Conservation (phyloP, 805 yeast genomes). For the Sugiyamaella mastotermitis region DNA sequence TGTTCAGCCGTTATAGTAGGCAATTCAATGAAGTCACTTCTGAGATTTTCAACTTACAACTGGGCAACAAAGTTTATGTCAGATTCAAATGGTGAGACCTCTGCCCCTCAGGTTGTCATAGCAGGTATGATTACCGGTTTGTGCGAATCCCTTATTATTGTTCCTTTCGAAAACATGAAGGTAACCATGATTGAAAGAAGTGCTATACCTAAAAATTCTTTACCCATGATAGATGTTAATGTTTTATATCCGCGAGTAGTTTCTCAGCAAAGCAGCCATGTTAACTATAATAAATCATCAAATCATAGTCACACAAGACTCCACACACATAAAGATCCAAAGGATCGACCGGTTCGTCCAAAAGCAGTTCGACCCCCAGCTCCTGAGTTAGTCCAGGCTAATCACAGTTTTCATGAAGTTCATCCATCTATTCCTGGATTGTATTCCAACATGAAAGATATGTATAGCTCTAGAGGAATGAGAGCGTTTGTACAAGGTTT, state of each 20-base stretch:
- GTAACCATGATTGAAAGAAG: conserved; percentile 24
- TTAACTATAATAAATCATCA: not conserved
- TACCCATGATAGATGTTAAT: conserved; percentile 9
- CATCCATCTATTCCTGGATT: conserved; percentile 22
- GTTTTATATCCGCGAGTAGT: not conserved
- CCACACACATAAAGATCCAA: conserved; percentile 1
- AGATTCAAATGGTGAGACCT: conserved; percentile 43
- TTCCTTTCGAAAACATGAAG: conserved; percentile 70
- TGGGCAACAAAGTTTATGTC: conserved; percentile 65
- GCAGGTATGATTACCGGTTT: conserved; percentile 84
- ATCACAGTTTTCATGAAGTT: conserved; percentile 24
- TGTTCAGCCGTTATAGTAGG: conserved; percentile 74
- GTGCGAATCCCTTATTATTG: conserved; percentile 65
- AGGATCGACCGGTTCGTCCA: not conserved
- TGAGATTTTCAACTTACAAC: conserved; percentile 71
- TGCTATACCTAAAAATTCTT: not conserved
- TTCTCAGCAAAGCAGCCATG: not conserved
- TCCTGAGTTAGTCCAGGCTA: conserved; percentile 23
- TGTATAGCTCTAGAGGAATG: conserved; percentile 65
- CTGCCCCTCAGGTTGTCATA: conserved; percentile 72
- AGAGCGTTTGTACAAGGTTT: conserved; percentile 80
- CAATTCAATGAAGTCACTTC: conserved; percentile 61
- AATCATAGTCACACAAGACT: not conserved
- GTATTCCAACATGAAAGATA: conserved; percentile 39
- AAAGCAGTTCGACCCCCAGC: conserved; percentile 17